phyloP scores from a whole-genome alignment of 805 yeast genomes.

The Suhomyces sp. region DNA sequence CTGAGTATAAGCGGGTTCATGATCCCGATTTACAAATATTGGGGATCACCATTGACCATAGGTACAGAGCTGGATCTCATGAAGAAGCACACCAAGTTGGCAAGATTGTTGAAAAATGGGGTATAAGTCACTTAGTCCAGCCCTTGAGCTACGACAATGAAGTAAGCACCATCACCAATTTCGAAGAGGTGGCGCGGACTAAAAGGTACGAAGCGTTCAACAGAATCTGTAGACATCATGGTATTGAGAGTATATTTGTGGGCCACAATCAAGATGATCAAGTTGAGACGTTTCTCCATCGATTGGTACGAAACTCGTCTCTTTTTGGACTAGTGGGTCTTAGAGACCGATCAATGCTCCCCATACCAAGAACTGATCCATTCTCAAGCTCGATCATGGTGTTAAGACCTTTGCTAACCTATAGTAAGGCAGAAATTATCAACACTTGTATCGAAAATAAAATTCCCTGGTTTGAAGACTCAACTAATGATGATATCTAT shows the following conservation, averaged over 20 bases:
- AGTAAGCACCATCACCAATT: slow-evolving; percentile 34
- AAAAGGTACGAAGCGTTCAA: slow-evolving; percentile 49
- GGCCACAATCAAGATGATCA: slow-evolving; percentile 78
- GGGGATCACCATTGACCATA: slow-evolving; percentile 71
- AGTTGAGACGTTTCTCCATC: slow-evolving; percentile 62
- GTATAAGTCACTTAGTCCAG: slow-evolving; percentile 31
- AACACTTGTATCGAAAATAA: slow-evolving; percentile 41
- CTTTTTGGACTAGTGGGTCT: slow-evolving; percentile 62
- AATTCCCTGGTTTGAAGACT: slow-evolving; percentile 69
- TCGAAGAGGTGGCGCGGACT: slow-evolving; percentile 62
- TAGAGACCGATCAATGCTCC: slow-evolving; percentile 26
- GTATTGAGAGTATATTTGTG: slow-evolving; percentile 42
- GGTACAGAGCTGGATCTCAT: slow-evolving; percentile 47
- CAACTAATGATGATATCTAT: slow-evolving; percentile 53
- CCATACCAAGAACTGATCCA: slow-evolving; percentile 15
- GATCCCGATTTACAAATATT: slow-evolving; percentile 32
- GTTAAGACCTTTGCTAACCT: slow-evolving; percentile 53
- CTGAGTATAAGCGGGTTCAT: slow-evolving; percentile 30
- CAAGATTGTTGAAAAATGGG: slow-evolving; percentile 30
- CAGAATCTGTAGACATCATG: slow-evolving; percentile 35
- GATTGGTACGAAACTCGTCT: slow-evolving; percentile 45
- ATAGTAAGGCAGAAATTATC: slow-evolving; percentile 45
- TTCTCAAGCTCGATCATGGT: slow-evolving; percentile 19
- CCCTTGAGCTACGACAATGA: slow-evolving; percentile 22
- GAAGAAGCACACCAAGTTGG: slow-evolving; percentile 50